These are phyloP conservation scores for Aspergillus haitiensis DNA, from an alignment of 495 filamentous ascomycete genomes.

Conservation along the genomic window DNA sequence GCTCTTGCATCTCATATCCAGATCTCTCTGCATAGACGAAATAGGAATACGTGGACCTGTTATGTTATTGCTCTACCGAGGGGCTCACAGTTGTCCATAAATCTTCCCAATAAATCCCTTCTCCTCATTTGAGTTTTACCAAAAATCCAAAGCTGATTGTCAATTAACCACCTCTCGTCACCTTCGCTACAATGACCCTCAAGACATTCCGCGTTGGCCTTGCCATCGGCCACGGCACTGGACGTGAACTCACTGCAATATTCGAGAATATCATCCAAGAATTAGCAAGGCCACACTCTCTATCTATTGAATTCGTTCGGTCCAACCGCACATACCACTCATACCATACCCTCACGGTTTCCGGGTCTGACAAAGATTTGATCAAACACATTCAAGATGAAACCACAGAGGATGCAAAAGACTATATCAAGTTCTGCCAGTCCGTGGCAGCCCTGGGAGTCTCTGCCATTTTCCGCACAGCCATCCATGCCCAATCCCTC, in stretches of 20 bases:
- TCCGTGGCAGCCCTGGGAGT: not conserved
- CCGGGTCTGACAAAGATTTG: slow-evolving; percentile 4
- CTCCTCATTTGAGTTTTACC: no score
- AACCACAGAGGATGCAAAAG: slow-evolving; percentile 5
- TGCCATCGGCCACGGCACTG: slow-evolving; percentile 8
- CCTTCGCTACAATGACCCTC: slow-evolving; percentile 2
- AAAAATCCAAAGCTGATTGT: no score
- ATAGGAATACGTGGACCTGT: no score
- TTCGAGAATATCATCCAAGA: slow-evolving; percentile 9
- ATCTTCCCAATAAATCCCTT: no score
- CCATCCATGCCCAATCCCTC: slow-evolving; percentile 10
- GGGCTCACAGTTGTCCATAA: no score
- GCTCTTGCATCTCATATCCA: no score
- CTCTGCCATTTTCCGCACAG: slow-evolving; percentile 6
- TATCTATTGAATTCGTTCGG: slow-evolving; percentile 4
- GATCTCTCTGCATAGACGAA: no score
- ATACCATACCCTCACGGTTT: slow-evolving; percentile 7
- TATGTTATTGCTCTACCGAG: no score
- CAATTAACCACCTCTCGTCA: not conserved
- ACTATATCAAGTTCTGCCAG: slow-evolving; percentile 7
- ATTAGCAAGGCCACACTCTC: slow-evolving; percentile 1
- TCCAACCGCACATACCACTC: slow-evolving; percentile 9
- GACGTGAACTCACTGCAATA: slow-evolving; percentile 9
- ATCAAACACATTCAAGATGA: slow-evolving; percentile 9
- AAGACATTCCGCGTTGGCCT: slow-evolving; percentile 9